A percentile compares a stretch with the other conserved stretches of the same genome.
phyloP scores from a whole-genome alignment of 2,329 filamentous ascomycete species.

The Fusarium mundagurra region DNA sequence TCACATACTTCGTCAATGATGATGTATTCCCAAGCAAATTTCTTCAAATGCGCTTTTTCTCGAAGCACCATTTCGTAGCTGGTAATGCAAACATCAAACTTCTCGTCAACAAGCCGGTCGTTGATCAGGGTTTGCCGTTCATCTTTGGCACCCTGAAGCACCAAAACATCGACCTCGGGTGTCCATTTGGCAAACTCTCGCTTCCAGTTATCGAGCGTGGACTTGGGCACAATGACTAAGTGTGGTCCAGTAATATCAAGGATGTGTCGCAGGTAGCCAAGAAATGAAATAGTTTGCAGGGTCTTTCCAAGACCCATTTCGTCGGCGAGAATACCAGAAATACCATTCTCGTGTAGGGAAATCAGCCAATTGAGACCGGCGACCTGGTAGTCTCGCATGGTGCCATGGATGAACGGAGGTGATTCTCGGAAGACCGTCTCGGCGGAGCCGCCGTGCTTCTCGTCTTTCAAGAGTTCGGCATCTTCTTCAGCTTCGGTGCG shows the following conservation, averaged over 20 bases:
- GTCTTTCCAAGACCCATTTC: slow-evolving; percentile 99
- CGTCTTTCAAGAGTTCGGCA: slow-evolving; percentile 85
- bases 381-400: slow-evolving; percentile 97
- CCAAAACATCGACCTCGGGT: slow-evolving; percentile 91
- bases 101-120: slow-evolving; percentile 89
- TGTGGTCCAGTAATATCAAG: slow-evolving; percentile 91
- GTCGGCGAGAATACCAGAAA: slow-evolving; percentile 95
- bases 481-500: slow-evolving; percentile 98
- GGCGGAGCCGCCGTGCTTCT: slow-evolving; percentile 85
- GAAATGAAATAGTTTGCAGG: slow-evolving; percentile 94
- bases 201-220: slow-evolving; percentile 98
- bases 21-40: slow-evolving; percentile 99
- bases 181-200: slow-evolving; percentile 95
- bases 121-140: slow-evolving; percentile 89
- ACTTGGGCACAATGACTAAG: slow-evolving; percentile 92
- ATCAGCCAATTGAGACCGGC: slow-evolving; percentile 97
- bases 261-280: slow-evolving; percentile 93
- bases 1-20: slow-evolving; percentile 83
- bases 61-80: slow-evolving; percentile 99
- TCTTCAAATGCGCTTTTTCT: slow-evolving; percentile 93
- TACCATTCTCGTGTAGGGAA: slow-evolving; percentile 97
- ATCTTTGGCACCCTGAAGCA: slow-evolving; percentile 94
- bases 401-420: slow-evolving; percentile 85
- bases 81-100: slow-evolving; percentile 97
- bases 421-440: slow-evolving; percentile 95